Conservation (phyloP, 108 stramenopile genomes). For the Cyclotella choctawhatcheeana region DNA sequence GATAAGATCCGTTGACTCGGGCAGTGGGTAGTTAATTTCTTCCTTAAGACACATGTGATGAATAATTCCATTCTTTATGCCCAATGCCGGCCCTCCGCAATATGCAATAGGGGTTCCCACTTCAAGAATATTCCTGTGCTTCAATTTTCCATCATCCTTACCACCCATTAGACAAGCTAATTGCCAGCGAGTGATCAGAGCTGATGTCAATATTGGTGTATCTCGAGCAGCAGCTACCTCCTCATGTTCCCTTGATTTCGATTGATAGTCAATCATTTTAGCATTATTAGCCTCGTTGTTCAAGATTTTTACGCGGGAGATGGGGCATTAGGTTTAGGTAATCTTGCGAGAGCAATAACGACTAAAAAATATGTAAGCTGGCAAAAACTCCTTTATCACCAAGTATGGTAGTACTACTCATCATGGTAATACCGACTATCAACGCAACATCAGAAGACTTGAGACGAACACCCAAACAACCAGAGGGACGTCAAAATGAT, state of each 20-base stretch:
- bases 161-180: conserved; percentile 23
- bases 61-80: conserved; percentile 15
- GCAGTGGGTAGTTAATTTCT: conserved; percentile 3
- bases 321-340: too few species aligned
- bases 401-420: too few species aligned
- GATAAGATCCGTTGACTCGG: not conserved
- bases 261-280: too few species aligned
- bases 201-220: not conserved
- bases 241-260: not conserved
- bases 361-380: too few species aligned
- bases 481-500: not conserved
- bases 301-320: too few species aligned
- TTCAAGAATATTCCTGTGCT: conserved; percentile 15
- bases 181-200: conserved; percentile 14
- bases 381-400: too few species aligned
- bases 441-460: too few species aligned
- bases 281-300: too few species aligned
- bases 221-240: not conserved
- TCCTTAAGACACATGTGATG: conserved; percentile 32
- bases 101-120: conserved; percentile 18
- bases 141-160: not conserved
- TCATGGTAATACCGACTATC: too few species aligned
- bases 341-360: too few species aligned
- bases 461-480: too few species aligned
- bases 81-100: conserved; percentile 15